A percentile compares a stretch with the other conserved stretches of the same genome.
Conservation (phyloP, 2,329 filamentous ascomycete genomes). For the Curvularia sp. region DNA sequence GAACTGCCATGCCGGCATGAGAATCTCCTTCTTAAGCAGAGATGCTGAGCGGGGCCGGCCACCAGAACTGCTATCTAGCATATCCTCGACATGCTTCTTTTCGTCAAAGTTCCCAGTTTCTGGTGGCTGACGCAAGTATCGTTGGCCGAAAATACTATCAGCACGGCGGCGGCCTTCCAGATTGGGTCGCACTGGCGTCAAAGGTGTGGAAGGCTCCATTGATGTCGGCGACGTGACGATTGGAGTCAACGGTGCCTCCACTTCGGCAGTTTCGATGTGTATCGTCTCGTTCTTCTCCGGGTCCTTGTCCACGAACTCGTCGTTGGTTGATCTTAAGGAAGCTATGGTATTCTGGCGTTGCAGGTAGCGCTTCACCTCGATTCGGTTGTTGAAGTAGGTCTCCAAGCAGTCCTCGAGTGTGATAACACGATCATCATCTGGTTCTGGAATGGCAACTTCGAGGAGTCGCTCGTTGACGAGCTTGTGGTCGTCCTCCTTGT, state of each 20-base stretch:
- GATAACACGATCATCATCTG: slow-evolving; percentile 70
- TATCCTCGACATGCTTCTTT: slow-evolving; percentile 56
- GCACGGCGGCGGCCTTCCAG: slow-evolving; percentile 51
- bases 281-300: slow-evolving; percentile 48
- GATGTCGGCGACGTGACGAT: slow-evolving; percentile 44
- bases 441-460: slow-evolving; percentile 87
- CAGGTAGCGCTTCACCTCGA: slow-evolving; percentile 83
- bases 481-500: slow-evolving; percentile 88
- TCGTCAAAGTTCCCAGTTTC: slow-evolving; percentile 61
- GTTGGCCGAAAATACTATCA: slow-evolving; percentile 60
- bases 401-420: slow-evolving; percentile 91
- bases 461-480: slow-evolving; percentile 90
- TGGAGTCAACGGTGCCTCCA: slow-evolving; percentile 45
- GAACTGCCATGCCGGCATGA: slow-evolving; percentile 97
- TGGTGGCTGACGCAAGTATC: slow-evolving; percentile 49
- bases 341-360: slow-evolving; percentile 66
- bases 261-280: slow-evolving; percentile 56
- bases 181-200: slow-evolving; percentile 36
- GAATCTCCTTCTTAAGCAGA: slow-evolving; percentile 75
- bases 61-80: slow-evolving; percentile 43
- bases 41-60: slow-evolving; percentile 49
- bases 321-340: slow-evolving; percentile 52
- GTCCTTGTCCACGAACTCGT: slow-evolving; percentile 38
- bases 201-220: slow-evolving; percentile 35
- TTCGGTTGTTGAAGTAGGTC: slow-evolving; percentile 91